Base-by-base conservation (phyloP, 805 yeast genomes). In the Komagataella mondaviorum region DNA sequence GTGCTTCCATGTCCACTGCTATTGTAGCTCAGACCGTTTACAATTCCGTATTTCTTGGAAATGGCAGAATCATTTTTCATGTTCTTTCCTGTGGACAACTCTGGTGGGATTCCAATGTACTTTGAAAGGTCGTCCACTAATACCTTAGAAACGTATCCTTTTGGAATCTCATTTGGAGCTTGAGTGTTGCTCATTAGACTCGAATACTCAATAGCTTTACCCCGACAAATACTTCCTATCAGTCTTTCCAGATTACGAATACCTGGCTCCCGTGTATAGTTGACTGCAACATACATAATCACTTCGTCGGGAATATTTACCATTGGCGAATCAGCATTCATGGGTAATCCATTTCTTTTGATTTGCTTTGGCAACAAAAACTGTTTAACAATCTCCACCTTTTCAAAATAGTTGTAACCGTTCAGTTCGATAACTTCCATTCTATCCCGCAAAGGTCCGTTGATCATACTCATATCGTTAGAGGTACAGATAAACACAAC, bases 401-500 rank as follows among this genome's bases (percentile, higher is more conserved):
- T 88, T 63, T 88, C 96, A 54, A 77, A 74, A 58, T 81, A 80
- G 45, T 87, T 88, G 65, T 88, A 88, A 0, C 96, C 96, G 2
- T 82, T 75, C 16, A 88, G 71, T 51, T 82, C 81, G 54, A 88
- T 84, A 58, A 82, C 79, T 64, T 88, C 96, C 80, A 88, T 82
- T 55, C 96, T 75, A 63, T 88, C 96, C 52, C 84, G 72, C 51
- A 88, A 71, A 6, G 96, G 95, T 14, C 82, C 77, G 23, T 90
- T 80, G 55, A 88, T 75, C 20, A 80, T 77, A 56, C 79, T 75
- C 23, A 83, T 74, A 53, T 85, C 84, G 63, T 88, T 88, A 8
- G 96, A 91, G 1, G 96, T 88, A 58, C 96, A 90, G 50, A 88
- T 76, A 60, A 88, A 88, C 18, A 87, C 68, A 12, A 86, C 84